Conservation (phyloP, 352 stramenopile species). For the Globisporangium barbulae region DNA sequence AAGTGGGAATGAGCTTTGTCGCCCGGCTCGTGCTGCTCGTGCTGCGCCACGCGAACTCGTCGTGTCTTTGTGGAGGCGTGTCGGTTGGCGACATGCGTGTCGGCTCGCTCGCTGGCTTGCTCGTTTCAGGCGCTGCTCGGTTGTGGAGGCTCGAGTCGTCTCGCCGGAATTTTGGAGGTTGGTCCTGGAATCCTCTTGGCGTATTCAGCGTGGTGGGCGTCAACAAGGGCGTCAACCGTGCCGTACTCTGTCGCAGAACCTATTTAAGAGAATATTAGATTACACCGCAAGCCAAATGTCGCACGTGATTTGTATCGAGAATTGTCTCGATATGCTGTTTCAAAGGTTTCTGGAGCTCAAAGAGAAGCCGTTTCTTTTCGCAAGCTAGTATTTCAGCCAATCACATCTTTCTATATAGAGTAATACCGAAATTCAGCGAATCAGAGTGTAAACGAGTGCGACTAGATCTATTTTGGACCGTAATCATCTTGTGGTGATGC, state of each 20-base stretch:
- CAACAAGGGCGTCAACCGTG: neutral
- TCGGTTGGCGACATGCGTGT: neutral
- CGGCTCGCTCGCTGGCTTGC: neutral
- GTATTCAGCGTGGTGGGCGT: neutral
- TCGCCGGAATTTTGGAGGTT: neutral
- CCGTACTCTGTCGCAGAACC: constrained; percentile 1
- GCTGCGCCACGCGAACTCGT: neutral
- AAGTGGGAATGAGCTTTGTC: neutral
- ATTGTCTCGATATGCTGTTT: neutral
- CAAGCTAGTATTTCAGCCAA: neutral
- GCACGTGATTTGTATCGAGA: neutral
- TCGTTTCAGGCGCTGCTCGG: neutral
- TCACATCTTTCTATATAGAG: neutral
- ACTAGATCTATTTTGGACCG: neutral
- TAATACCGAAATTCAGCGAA: neutral
- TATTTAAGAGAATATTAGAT: neutral
- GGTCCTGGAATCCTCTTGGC: neutral
- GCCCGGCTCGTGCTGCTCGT: neutral
- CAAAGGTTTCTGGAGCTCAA: neutral
- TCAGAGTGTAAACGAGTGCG: neutral
- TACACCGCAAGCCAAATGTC: neutral
- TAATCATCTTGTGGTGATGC: neutral
- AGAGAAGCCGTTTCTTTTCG: neutral
- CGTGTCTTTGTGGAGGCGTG: neutral
- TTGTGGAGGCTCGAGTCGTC: neutral